A percentile compares a stretch with the other conserved stretches of the same genome.
Evolutionary conservation across 2,329 filamentous ascomycete genomes (phyloP).

Genomic region (Fusarium sp.): DNA sequence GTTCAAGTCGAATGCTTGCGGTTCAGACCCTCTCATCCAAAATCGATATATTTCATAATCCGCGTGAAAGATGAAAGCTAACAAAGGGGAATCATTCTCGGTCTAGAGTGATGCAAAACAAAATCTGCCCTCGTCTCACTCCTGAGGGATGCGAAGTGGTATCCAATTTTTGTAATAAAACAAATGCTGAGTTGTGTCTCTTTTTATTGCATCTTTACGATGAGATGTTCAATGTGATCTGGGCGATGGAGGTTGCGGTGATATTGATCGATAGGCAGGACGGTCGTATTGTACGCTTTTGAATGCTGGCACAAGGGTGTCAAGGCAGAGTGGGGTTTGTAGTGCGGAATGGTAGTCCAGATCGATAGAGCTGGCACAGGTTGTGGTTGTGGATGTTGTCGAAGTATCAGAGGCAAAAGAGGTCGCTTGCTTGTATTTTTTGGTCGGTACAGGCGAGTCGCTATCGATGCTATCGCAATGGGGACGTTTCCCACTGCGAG

Average conservation of each 20-base stretch:
- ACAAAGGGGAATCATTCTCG: conserved; percentile 28
- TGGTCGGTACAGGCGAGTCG: conserved; percentile 44
- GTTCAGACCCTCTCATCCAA: conserved; percentile 1
- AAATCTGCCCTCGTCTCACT: conserved; percentile 29
- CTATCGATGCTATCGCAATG: conserved; percentile 40
- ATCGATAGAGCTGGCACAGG: conserved; percentile 32
- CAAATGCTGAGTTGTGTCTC: conserved; percentile 25
- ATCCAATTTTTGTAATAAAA: conserved; percentile 34
- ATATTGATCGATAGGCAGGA: conserved; percentile 42
- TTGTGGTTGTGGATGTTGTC: conserved; percentile 36
- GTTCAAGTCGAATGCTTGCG: conserved; percentile 8
- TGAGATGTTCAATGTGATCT: conserved; percentile 41
- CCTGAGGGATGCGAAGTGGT: conserved; percentile 35
- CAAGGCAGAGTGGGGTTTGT: conserved; percentile 35
- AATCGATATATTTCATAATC: conserved; percentile 25
- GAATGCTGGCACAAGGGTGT: conserved; percentile 43
- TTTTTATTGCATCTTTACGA: conserved; percentile 7
- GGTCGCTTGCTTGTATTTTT: conserved; percentile 48
- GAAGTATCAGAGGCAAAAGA: conserved; percentile 47
- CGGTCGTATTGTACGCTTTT: conserved; percentile 44
- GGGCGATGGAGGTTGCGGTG: conserved; percentile 47
- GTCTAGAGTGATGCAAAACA: conserved; percentile 33
- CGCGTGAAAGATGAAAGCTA: conserved; percentile 12
- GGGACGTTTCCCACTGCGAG: conserved; percentile 45
- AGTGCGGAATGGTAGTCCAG: conserved; percentile 25